A percentile compares a stretch with the other conserved stretches of the same genome.
Evolutionary conservation across 192 early-diverging fungal genomes (phyloP).

Genomic region (Tieghemiomyces parasiticus): DNA sequence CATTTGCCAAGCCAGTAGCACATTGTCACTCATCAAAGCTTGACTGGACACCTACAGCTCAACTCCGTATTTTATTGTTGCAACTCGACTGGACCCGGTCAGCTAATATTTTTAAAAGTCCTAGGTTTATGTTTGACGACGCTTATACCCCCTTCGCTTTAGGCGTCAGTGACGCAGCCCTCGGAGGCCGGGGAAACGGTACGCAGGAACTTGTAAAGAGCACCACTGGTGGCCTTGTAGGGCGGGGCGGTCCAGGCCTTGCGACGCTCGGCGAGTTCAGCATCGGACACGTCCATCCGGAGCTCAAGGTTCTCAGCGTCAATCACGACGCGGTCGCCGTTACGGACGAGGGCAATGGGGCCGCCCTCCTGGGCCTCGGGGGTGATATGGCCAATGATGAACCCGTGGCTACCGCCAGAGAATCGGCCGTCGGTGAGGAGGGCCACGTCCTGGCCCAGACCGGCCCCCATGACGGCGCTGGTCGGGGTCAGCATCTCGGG

Average conservation of each 20-base stretch:
- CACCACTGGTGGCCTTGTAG: constrained; percentile 74
- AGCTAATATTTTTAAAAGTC: no score
- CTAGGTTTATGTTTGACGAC: no score
- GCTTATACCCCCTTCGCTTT: no score
- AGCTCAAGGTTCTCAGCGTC: constrained; percentile 71
- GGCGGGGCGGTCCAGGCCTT: constrained; percentile 67
- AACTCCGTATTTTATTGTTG: no score
- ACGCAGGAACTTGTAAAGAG: constrained; percentile 89
- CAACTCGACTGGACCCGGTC: no score
- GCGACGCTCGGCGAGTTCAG: constrained; percentile 56
- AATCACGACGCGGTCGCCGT: constrained; percentile 83
- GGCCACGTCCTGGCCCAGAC: constrained; percentile 93
- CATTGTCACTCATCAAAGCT: no score
- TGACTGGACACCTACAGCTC: no score
- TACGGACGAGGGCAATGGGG: constrained; percentile 77
- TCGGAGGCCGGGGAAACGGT: constrained; percentile 60
- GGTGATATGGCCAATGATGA: constrained; percentile 98
- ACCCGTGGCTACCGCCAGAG: constrained; percentile 95
- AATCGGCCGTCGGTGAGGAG: constrained; percentile 97
- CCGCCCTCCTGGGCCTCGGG: constrained; percentile 97
- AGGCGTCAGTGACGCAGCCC: constrained; percentile 82
- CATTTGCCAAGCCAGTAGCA: no score
- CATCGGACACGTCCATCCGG: constrained; percentile 51
- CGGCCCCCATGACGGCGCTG: constrained; percentile 97
- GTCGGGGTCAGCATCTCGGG: constrained; percentile 99